Evolutionary conservation across 768 basidiomycete species (phyloP).

Genomic region (Boletus sensibilis): DNA sequence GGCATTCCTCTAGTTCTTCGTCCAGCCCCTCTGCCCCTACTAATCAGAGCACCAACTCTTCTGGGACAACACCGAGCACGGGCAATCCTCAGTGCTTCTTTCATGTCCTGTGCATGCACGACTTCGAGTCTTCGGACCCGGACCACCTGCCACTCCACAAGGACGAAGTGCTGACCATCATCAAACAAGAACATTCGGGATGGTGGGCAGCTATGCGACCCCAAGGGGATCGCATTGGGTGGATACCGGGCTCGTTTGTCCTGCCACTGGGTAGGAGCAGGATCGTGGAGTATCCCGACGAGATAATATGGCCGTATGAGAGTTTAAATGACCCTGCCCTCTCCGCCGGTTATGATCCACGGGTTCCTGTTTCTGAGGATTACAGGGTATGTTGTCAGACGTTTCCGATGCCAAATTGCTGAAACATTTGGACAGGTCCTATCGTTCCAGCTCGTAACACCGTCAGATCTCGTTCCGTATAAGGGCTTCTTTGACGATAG

Average conservation of each 20-base stretch:
- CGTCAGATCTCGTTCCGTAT: conserved; percentile 17
- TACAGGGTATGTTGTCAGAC: conserved; percentile 10
- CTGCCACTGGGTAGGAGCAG: conserved; percentile 38
- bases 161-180: conserved; percentile 65
- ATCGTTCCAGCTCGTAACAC: conserved; percentile 18
- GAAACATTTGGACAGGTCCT: conserved; percentile 14
- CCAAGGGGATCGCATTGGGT: conserved; percentile 55
- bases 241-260: conserved; percentile 77
- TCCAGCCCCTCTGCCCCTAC: conserved; percentile 19
- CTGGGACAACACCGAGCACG: conserved; percentile 32
- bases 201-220: conserved; percentile 80
- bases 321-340: conserved; percentile 2
- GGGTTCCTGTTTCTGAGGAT: conserved; percentile 22
- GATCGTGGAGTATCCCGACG: conserved; percentile 47
- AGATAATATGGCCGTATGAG: conserved; percentile 38
- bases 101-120: conserved; percentile 59
- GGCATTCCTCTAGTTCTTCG: conserved; percentile 36
- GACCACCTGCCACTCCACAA: conserved; percentile 61
- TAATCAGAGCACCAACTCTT: conserved; percentile 2
- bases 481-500: conserved; percentile 4
- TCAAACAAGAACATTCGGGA: conserved; percentile 68
- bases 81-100: conserved; percentile 35
- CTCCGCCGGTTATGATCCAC: conserved; percentile 19
- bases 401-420: conserved; percentile 1
- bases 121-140: conserved; percentile 62